Evolutionary conservation across 208 protist genomes (phyloP).

Genomic region (Lotmaria passim): DNA sequence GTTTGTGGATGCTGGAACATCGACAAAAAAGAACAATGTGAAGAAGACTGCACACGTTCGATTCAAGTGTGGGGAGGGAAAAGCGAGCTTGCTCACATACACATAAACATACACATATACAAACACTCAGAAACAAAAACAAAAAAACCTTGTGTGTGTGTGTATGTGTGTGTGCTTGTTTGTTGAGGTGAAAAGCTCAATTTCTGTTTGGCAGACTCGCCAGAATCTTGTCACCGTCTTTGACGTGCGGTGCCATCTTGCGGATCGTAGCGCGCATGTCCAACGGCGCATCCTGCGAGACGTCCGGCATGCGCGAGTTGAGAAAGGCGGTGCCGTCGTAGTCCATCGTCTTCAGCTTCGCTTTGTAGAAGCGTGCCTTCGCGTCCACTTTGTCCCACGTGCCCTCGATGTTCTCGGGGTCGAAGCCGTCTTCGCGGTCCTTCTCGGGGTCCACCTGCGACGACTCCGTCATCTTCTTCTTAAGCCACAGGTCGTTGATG

Average conservation of each 20-base stretch:
- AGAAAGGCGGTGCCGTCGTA: conserved; percentile 82
- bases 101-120: not conserved
- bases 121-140: not conserved
- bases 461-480: conserved; percentile 60
- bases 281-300: conserved; percentile 76
- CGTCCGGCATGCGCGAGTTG: conserved; percentile 68
- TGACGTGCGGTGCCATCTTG: conserved; percentile 85
- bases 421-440: conserved; percentile 71
- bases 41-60: too few species aligned
- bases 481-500: conserved; percentile 83
- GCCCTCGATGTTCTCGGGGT: conserved; percentile 74
- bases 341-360: conserved; percentile 87
- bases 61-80: too few species aligned
- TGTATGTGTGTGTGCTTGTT: conserved; percentile 10
- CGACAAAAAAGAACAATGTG: not conserved
- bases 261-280: conserved; percentile 83
- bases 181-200: not conserved
- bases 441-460: conserved; percentile 44
- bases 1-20: not conserved
- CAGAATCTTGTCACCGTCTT: conserved; percentile 87
- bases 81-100: not conserved
- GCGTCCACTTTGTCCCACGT: conserved; percentile 84
- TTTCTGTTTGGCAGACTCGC: conserved; percentile 43
- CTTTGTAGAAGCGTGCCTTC: conserved; percentile 88
- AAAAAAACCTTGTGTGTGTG: not conserved